Base-by-base conservation (phyloP, 805 yeast genomes). In the Cyberlindnera xishuangbannaensis region DNA sequence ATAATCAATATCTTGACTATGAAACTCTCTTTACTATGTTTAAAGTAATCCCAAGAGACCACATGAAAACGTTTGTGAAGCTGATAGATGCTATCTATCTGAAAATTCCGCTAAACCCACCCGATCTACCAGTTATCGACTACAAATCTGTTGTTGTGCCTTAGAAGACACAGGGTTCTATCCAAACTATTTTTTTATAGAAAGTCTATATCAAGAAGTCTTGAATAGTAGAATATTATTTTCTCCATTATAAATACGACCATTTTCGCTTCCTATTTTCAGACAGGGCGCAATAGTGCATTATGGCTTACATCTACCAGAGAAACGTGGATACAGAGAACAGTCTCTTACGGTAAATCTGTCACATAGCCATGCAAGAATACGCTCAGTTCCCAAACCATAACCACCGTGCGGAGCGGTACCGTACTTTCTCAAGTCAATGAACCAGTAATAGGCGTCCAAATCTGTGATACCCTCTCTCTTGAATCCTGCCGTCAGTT, bases 351-450 rank as follows among this genome's bases (percentile, higher is more conserved):
- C 99, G 21, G 99, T 94, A 71, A 77, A 92, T 64, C 98, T 75
- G 75, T 88, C 81, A 69, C 96, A 87, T 58, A 92, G 73, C 98
- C 98, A 92, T 25, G 98, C 98, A 50, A 92, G 72, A 55, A 92
- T 85, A 67, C 99, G 83, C 69, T 92, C 99, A 22, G 96, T 86
- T 48, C 99, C 99, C 47, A 92, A 65, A 55, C 99, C 99, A 67
- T 92, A 92, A 48, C 99, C 99, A 62, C 99, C 99, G 58, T 92
- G 98, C 25, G 97, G 97, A 65, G 85, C 83, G 10, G 97, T 82
- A 61, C 99, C 99, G 65, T 92, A 92, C 65, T 83, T 81, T 65
- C 98, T 79, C 67, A 83, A 90, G 59, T 92, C 98, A 39, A 76
- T 76, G 65, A 84, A 94, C 97, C 97, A 92, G 72, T 90, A 88